Evolutionary conservation across 2,329 filamentous ascomycete genomes (phyloP).

Genomic region (Coniochaeta sp.): DNA sequence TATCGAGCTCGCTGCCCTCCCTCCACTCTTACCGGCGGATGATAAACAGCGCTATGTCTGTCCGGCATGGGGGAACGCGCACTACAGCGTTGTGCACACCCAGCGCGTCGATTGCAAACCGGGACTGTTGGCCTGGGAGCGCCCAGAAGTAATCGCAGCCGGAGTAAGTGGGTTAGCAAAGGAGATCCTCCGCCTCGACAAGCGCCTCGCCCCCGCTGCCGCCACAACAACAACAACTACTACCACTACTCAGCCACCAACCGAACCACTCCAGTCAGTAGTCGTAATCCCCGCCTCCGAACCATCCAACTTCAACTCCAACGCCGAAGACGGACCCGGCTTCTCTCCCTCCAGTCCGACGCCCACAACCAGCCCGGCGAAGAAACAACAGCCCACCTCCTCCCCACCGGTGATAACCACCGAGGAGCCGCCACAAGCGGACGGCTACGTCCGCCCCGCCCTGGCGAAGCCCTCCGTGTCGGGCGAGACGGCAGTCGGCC

Average conservation of each 20-base stretch:
- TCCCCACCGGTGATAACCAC: not conserved
- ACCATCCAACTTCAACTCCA: no score
- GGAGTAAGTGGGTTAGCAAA: slow-evolving; percentile 34
- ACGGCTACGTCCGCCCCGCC: not conserved
- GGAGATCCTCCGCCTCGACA: slow-evolving; percentile 29
- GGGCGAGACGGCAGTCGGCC: not conserved
- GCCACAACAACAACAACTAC: slow-evolving; percentile 1
- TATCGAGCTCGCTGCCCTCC: slow-evolving; percentile 5
- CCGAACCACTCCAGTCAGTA: slow-evolving; percentile 23
- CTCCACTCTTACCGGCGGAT: not conserved
- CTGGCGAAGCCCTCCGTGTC: not conserved
- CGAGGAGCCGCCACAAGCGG: not conserved
- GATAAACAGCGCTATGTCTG: slow-evolving; percentile 30
- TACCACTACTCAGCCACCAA: no score
- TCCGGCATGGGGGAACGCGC: slow-evolving; percentile 39
- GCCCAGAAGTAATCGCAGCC: slow-evolving; percentile 35
- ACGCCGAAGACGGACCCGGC: slow-evolving; percentile 1
- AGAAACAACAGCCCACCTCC: not conserved
- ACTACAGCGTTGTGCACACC: slow-evolving; percentile 35
- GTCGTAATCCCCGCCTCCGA: slow-evolving; percentile 12
- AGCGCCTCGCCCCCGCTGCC: slow-evolving; percentile 25
- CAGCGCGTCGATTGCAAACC: slow-evolving; percentile 31
- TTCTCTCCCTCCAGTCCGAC: not conserved
- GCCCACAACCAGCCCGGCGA: not conserved
- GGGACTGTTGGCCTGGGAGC: slow-evolving; percentile 41